phyloP scores from a whole-genome alignment of 1,284 basidiomycete genomes.

The Papiliotrema terrestris region DNA sequence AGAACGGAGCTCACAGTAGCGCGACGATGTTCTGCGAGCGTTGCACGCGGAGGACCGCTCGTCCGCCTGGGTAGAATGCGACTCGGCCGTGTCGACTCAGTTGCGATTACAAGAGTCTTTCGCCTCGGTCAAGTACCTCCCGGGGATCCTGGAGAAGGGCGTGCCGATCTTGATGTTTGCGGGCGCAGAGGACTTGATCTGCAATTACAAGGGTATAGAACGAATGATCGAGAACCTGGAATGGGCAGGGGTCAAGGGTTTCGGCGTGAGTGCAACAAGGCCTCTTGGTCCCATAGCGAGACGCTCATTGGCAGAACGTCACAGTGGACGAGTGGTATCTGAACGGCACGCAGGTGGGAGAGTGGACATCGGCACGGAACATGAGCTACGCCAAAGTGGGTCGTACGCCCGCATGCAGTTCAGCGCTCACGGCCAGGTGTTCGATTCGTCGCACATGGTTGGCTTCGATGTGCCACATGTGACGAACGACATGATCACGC shows the following conservation, averaged over 20 bases:
- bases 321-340: conserved; percentile 75
- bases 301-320: conserved; percentile 56
- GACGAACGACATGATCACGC: conserved; percentile 95
- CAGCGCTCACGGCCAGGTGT: conserved; percentile 33
- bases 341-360: conserved; percentile 72
- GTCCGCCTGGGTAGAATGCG: conserved; percentile 87
- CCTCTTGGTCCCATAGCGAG: background rate
- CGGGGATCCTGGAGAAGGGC: conserved; percentile 65
- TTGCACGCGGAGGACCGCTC: conserved; percentile 77
- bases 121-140: conserved; percentile 74
- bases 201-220: conserved; percentile 90
- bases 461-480: conserved; percentile 85
- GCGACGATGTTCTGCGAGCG: conserved; percentile 72
- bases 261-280: conserved; percentile 62
- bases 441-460: conserved; percentile 86
- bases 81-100: conserved; percentile 62
- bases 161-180: conserved; percentile 88
- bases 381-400: conserved; percentile 86
- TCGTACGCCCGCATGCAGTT: background rate
- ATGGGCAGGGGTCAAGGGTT: conserved; percentile 82
- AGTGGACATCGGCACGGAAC: conserved; percentile 84
- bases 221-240: conserved; percentile 73
- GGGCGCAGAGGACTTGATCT: conserved; percentile 94
- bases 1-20: conserved; percentile 50
- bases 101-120: conserved; percentile 61